Conservation (phyloP, 495 filamentous ascomycete species). For the Penicillium chermesinum region DNA sequence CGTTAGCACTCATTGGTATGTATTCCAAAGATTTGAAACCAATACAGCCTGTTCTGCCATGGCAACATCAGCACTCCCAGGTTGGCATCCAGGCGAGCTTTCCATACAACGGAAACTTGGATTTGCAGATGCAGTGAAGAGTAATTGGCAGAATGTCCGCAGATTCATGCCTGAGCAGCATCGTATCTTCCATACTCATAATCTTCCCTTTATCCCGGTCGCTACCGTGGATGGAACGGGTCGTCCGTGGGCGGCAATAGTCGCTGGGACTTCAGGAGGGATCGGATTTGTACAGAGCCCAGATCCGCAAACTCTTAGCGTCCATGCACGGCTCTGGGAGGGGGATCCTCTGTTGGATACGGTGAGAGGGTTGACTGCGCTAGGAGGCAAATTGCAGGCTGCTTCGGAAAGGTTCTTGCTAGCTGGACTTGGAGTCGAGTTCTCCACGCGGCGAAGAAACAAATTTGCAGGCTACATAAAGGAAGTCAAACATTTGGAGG, state of each 20-base stretch:
- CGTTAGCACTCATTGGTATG: not conserved
- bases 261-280: conserved; percentile 7
- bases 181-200: conserved; percentile 14
- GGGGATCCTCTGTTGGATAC: conserved; percentile 16
- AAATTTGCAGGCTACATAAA: conserved; percentile 12
- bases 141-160: conserved; percentile 6
- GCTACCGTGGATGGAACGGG: conserved; percentile 11
- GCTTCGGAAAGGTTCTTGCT: conserved; percentile 5
- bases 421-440: conserved; percentile 16
- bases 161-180: conserved; percentile 14
- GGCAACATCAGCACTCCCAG: conserved; percentile 10
- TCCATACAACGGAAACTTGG: conserved; percentile 14
- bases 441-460: conserved; percentile 15
- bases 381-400: not conserved
- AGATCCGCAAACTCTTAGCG: conserved; percentile 1
- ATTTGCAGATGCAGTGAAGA: conserved; percentile 8
- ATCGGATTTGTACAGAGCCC: conserved; percentile 16
- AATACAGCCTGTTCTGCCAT: not conserved
- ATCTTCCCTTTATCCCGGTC: conserved; percentile 14
- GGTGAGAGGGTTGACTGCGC: not conserved
- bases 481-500: not conserved
- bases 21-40: not conserved
- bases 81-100: conserved; percentile 17
- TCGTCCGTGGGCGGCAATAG: conserved; percentile 14
- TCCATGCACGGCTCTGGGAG: conserved; percentile 9